phyloP scores from a whole-genome alignment of 768 basidiomycete species.

The Psilocybe sp. region DNA sequence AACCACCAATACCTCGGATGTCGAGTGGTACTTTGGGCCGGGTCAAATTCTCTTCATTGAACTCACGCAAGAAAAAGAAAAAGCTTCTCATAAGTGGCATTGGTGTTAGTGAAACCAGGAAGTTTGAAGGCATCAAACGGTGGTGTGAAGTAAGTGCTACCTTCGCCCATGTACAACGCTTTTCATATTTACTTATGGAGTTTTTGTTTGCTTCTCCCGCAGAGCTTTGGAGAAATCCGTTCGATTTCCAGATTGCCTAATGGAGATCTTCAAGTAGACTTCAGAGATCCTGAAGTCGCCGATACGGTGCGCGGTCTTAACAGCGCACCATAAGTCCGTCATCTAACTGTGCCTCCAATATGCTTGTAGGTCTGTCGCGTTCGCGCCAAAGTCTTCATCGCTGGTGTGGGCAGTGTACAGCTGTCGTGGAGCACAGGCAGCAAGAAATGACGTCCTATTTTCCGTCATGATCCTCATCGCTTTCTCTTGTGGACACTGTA shows the following conservation, averaged over 20 bases:
- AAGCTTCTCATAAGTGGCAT: slow-evolving; percentile 73
- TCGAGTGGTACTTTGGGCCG: slow-evolving; percentile 19
- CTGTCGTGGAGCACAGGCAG: slow-evolving; percentile 71
- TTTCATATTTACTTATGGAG: not conserved
- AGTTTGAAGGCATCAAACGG: slow-evolving; percentile 63
- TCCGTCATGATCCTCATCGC: slow-evolving; percentile 4
- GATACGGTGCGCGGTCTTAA: slow-evolving; percentile 57
- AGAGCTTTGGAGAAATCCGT: slow-evolving; percentile 77
- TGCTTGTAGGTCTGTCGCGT: slow-evolving; percentile 66
- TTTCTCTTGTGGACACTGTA: no score
- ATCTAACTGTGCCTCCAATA: not conserved
- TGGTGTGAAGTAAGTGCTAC: slow-evolving; percentile 68
- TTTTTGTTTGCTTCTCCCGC: not conserved
- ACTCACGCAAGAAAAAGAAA: slow-evolving; percentile 51
- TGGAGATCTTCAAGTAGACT: slow-evolving; percentile 76
- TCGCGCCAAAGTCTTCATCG: slow-evolving; percentile 70
- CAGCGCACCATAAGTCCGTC: not conserved
- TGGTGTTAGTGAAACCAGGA: slow-evolving; percentile 52
- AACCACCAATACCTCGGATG: slow-evolving; percentile 11
- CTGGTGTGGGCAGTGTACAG: slow-evolving; percentile 74
- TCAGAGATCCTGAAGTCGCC: slow-evolving; percentile 72
- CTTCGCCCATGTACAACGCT: not conserved
- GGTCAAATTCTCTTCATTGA: slow-evolving; percentile 35
- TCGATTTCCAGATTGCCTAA: slow-evolving; percentile 73
- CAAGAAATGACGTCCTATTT: slow-evolving; percentile 28